phyloP scores from a whole-genome alignment of 2,329 filamentous ascomycete species.

The Beauveria asiatica region DNA sequence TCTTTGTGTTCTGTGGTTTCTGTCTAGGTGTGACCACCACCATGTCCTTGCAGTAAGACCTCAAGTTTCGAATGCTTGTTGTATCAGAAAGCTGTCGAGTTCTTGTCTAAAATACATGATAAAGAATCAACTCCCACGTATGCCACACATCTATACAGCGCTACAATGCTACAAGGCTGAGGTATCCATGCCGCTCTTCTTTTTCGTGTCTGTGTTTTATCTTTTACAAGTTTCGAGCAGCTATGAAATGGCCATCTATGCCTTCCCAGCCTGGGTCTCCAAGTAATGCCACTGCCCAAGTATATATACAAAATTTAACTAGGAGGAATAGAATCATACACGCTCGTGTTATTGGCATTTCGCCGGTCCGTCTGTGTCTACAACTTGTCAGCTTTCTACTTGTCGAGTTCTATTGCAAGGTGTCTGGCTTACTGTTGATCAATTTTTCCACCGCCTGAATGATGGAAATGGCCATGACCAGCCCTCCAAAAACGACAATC shows the following conservation, averaged over 20 bases:
- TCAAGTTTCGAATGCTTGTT: neutral
- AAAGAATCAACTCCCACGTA: neutral
- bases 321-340: neutral
- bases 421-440: slow-evolving; percentile 33
- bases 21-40: too few species aligned
- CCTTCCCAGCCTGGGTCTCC: neutral
- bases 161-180: neutral
- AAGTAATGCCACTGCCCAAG: neutral
- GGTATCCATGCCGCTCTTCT: neutral
- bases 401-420: neutral
- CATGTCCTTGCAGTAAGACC: too few species aligned
- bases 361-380: slow-evolving; percentile 13
- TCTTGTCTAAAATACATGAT: neutral
- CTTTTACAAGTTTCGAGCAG: neutral
- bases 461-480: slow-evolving; percentile 75
- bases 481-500: slow-evolving; percentile 67
- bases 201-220: too few species aligned
- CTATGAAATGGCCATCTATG: neutral
- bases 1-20: too few species aligned
- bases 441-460: slow-evolving; percentile 66
- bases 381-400: neutral
- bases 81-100: neutral
- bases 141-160: neutral
- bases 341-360: slow-evolving; percentile 1
- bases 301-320: neutral